Conservation (phyloP, 1,284 basidiomycete genomes). For the Leccinum subrobustum region DNA sequence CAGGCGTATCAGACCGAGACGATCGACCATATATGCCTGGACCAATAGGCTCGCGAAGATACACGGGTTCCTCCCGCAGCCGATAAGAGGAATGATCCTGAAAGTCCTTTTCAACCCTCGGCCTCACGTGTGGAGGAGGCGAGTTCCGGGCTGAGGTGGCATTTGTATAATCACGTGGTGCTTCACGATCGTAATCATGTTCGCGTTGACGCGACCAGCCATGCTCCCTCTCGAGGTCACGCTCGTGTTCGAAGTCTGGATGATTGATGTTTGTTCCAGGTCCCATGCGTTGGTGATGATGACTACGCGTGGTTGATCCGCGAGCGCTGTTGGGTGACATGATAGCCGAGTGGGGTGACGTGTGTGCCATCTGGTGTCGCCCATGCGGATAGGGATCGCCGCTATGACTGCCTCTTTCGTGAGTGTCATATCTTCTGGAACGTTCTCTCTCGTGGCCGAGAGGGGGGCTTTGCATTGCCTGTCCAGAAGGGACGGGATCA, state of each 20-base stretch:
- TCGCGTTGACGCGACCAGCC: constrained; percentile 50
- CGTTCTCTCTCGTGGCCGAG: constrained; percentile 45
- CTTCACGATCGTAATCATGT: constrained; percentile 44
- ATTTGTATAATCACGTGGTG: constrained; percentile 31
- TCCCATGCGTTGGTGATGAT: constrained; percentile 66
- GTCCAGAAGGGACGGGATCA: constrained; percentile 44
- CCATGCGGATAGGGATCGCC: constrained; percentile 32
- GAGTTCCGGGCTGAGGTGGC: constrained; percentile 33
- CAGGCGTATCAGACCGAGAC: constrained; percentile 56
- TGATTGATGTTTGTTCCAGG: constrained; percentile 57
- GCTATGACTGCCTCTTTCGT: constrained; percentile 34
- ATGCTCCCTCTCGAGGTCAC: constrained; percentile 41
- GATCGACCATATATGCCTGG: constrained; percentile 34
- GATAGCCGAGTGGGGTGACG: constrained; percentile 37
- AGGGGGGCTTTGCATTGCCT: constrained; percentile 49
- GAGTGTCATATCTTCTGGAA: constrained; percentile 41
- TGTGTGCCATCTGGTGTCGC: constrained; percentile 37
- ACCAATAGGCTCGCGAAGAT: constrained; percentile 42
- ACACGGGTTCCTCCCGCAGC: constrained; percentile 44
- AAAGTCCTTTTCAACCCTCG: constrained; percentile 37
- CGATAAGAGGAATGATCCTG: constrained; percentile 40
- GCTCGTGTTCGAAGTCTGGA: constrained; percentile 43
- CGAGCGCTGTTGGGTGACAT: constrained; percentile 32
- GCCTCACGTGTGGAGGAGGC: constrained; percentile 41
- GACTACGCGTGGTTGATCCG: constrained; percentile 42